Evolutionary conservation across 1,139 yeast species (phyloP).

Genomic region (Pichia sorboxylosa): DNA sequence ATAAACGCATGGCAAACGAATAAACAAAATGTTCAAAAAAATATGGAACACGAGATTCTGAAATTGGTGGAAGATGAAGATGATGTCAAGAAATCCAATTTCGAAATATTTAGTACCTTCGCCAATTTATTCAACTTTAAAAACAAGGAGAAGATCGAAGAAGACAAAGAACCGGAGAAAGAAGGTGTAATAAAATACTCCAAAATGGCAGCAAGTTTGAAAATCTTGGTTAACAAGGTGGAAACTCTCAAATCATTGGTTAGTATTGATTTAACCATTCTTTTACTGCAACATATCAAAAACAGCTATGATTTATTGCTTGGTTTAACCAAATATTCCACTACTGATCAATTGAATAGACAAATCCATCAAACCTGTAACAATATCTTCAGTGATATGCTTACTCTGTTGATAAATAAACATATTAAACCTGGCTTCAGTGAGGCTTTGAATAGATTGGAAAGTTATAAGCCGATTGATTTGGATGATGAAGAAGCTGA

Average conservation of each 20-base stretch:
- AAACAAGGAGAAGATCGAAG: constrained; percentile 13
- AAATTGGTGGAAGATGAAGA: constrained; percentile 19
- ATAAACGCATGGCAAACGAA: constrained; percentile 20
- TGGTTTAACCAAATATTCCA: constrained; percentile 22
- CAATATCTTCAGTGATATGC: constrained; percentile 53
- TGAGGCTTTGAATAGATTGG: constrained; percentile 60
- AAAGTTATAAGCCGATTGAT: constrained; percentile 52
- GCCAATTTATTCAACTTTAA: constrained; percentile 39
- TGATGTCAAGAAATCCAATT: constrained; percentile 14
- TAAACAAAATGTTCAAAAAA: constrained; percentile 16
- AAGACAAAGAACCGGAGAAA: constrained; percentile 18
- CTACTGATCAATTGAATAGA: constrained; percentile 19
- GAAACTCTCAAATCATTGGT: constrained; percentile 33
- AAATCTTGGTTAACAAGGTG: constrained; percentile 32
- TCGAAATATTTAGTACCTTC: constrained; percentile 31
- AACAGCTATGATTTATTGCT: constrained; percentile 27
- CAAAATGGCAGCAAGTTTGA: constrained; percentile 41
- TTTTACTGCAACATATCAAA: constrained; percentile 33
- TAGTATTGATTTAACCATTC: constrained; percentile 34
- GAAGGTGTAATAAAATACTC: constrained; percentile 18
- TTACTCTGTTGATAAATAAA: constrained; percentile 52
- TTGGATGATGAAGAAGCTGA: constrained; percentile 16
- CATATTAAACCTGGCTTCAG: constrained; percentile 78
- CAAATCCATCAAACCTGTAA: constrained; percentile 24
- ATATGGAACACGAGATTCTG: constrained; percentile 20